These are phyloP conservation scores for Debaryomyces robertsiae DNA, from an alignment of 1,139 yeast species.

Conservation along the genomic window DNA sequence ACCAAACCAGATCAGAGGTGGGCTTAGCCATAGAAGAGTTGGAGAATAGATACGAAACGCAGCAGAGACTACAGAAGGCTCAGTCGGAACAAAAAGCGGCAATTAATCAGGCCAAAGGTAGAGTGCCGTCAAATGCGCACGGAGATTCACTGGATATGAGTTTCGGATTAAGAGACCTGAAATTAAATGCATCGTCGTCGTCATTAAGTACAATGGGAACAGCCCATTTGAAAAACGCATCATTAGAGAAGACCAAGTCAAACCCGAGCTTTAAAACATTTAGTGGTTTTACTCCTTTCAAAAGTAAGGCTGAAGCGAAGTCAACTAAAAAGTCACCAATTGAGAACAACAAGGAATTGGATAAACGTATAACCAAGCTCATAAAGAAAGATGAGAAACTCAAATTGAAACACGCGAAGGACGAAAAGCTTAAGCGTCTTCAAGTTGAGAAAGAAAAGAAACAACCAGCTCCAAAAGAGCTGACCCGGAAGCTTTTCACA, in stretches of 20 bases:
- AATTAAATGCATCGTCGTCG: slow-evolving; percentile 8
- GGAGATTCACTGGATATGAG: slow-evolving; percentile 7
- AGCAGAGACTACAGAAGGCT: slow-evolving; percentile 11
- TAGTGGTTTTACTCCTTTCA: slow-evolving; percentile 33
- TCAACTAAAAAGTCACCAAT: neutral
- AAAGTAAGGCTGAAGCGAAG: slow-evolving; percentile 8
- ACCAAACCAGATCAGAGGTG: slow-evolving; percentile 35
- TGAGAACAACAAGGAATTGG: slow-evolving; percentile 29
- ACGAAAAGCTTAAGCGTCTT: slow-evolving; percentile 21
- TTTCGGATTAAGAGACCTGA: neutral
- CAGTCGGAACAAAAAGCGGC: slow-evolving; percentile 1
- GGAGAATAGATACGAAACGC: slow-evolving; percentile 19
- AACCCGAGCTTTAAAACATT: slow-evolving; percentile 30
- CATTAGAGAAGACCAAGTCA: slow-evolving; percentile 27
- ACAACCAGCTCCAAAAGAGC: slow-evolving; percentile 16
- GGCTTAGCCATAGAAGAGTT: slow-evolving; percentile 23
- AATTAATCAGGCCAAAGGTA: slow-evolving; percentile 1
- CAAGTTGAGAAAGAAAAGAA: slow-evolving; percentile 18
- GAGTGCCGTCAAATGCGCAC: slow-evolving; percentile 8
- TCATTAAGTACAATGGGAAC: slow-evolving; percentile 12
- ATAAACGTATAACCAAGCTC: slow-evolving; percentile 31
- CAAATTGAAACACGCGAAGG: slow-evolving; percentile 25
- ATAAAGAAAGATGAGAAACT: slow-evolving; percentile 34
- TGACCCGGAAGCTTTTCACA: slow-evolving; percentile 4
- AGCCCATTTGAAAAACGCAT: slow-evolving; percentile 7